These are phyloP conservation scores for Thelonectria discophora DNA, from an alignment of 2,329 filamentous ascomycete genomes.

Conservation along the genomic window DNA sequence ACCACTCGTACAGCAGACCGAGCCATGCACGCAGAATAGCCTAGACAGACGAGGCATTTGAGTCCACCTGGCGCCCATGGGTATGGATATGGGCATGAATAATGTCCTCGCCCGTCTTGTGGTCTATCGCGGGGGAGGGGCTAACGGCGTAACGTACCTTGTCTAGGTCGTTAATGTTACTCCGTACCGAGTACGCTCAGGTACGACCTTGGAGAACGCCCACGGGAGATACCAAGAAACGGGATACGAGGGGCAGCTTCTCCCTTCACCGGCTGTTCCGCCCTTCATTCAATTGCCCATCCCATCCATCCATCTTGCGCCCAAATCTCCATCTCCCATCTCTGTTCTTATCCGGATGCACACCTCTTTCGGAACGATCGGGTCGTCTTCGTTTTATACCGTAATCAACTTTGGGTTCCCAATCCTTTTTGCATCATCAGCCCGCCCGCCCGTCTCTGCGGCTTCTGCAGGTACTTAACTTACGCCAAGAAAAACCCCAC, in stretches of 20 bases:
- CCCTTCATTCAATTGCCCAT: conserved; percentile 15
- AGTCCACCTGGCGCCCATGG: conserved; percentile 5
- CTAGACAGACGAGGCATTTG: not conserved
- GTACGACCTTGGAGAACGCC: not conserved
- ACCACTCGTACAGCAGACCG: not conserved
- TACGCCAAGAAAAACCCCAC: conserved; percentile 14
- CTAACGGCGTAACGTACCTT: not conserved
- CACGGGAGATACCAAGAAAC: not conserved
- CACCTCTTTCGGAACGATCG: conserved; percentile 12
- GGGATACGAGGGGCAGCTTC: conserved; percentile 8
- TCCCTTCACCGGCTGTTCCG: conserved; percentile 3
- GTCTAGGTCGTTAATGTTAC: too few species aligned
- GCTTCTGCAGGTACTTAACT: conserved; percentile 12
- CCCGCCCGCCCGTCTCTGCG: not conserved
- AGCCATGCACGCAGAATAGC: not conserved
- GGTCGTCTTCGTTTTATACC: not conserved
- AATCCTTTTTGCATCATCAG: not conserved
- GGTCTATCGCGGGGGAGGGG: conserved; percentile 15
- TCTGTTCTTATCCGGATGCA: conserved; percentile 18
- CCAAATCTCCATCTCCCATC: conserved; percentile 15
- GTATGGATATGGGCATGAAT: too few species aligned
- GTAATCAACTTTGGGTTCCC: too few species aligned
- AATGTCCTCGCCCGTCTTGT: not conserved
- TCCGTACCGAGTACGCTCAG: conserved; percentile 2
- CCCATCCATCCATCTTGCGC: conserved; percentile 2